Conservation (phyloP, 495 filamentous ascomycete genomes). For the Aspergillus carlsbadensis region DNA sequence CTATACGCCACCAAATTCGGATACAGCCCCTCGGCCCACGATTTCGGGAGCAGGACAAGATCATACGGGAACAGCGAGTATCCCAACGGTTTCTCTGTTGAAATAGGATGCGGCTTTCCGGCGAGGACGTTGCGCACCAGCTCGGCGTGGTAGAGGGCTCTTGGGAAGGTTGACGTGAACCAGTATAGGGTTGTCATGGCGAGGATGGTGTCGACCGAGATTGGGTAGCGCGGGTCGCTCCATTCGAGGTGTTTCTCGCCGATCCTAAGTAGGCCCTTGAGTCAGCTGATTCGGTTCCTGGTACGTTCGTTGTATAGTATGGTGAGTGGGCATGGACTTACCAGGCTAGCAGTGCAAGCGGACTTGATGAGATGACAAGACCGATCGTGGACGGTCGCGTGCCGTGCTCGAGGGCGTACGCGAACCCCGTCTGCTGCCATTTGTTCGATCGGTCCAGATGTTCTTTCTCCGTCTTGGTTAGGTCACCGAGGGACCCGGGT, state of each 20-base stretch:
- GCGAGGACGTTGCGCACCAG: constrained; percentile 36
- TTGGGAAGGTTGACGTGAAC: constrained; percentile 59
- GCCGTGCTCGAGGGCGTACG: constrained; percentile 57
- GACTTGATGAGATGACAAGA: constrained; percentile 53
- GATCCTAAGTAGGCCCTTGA: constrained; percentile 43
- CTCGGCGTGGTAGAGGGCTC: constrained; percentile 51
- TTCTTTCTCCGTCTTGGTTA: constrained; percentile 33
- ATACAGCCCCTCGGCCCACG: constrained; percentile 45
- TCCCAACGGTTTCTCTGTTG: constrained; percentile 52
- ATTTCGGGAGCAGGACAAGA: constrained; percentile 43
- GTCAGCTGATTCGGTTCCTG: too few relatives aligned
- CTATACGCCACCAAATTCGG: constrained; percentile 46
- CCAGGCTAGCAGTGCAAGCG: constrained; percentile 65
- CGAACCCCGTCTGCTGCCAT: constrained; percentile 33
- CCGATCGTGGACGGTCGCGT: constrained; percentile 62
- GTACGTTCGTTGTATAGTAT: too few relatives aligned
- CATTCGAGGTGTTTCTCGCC: constrained; percentile 68
- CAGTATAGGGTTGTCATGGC: constrained; percentile 60
- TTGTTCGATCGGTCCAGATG: neutral
- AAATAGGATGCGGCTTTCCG: constrained; percentile 29
- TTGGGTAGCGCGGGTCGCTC: constrained; percentile 46
- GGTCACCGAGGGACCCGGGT: constrained; percentile 34
- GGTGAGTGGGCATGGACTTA: constrained; percentile 27
- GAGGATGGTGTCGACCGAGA: constrained; percentile 55
- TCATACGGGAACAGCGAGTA: constrained; percentile 59